Base-by-base conservation (phyloP, 805 yeast genomes). In the Myxozyma melibiosi region DNA sequence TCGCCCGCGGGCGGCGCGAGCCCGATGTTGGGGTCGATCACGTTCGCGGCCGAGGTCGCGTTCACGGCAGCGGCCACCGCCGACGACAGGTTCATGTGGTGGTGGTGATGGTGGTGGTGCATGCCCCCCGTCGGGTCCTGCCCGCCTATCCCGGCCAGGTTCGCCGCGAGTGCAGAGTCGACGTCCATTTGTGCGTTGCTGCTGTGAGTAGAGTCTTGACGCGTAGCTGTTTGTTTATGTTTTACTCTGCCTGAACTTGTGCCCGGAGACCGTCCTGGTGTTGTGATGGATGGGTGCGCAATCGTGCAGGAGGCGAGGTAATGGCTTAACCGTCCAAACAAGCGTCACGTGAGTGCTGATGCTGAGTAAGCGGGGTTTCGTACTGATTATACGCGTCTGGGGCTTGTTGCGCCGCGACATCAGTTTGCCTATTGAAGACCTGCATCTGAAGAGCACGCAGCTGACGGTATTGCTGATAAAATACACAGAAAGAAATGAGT, bases 121-220 rank as follows among this genome's bases (percentile, higher is more conserved):
- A 47, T 43, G 25, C 30, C 43, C 8, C 53, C 51, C 27, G 56
- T 56, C 28, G 51, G 59, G 39, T 57, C 58, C 34, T 54, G 59
- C 3, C 44, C 54, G 24, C 51, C 58, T 9, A 59, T 56, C 30
- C 58, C 57, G 33, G 59, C 63, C 13, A 58, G 51, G 40, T 55
- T 58, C 3, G 60, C 63, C 13, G 63, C 63, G 9, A 59, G 56
- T 5, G 57, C 62, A n/a, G 53, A 38, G 38, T 55, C 62, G 49
- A 57, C 62, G 34, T 57, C 61, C 61, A 57, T 51, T 16, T 9
- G 43, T 40, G 43, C 8, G 7, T 24, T 28, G 46, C 13, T 42
- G 46, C 20, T 27, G 46, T n/a, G 13, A n/a, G n/a, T n/a, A n/a
- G n/a, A n/a, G n/a, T n/a, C n/a, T n/a, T n/a, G n/a, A 27, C 25